Evolutionary conservation across 371 early-diverging fungal species (phyloP).

Genomic region (Mucor piriformis): DNA sequence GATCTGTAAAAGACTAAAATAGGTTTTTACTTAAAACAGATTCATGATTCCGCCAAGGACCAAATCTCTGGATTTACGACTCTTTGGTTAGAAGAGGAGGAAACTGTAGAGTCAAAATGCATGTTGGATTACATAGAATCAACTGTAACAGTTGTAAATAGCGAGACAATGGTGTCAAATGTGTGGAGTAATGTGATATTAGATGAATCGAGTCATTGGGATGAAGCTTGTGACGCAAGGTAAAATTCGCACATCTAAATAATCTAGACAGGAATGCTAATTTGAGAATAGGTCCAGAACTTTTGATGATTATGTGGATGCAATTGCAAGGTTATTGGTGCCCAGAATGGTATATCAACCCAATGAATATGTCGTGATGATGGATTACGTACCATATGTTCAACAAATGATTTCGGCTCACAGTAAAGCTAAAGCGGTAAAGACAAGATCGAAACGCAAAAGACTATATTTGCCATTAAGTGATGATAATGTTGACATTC

Average conservation of each 20-base stretch:
- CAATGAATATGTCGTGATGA: constrained; percentile 2
- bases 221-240: constrained; percentile 13
- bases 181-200: constrained; percentile 7
- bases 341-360: constrained; percentile 1
- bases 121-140: constrained; percentile 1
- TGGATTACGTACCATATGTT: constrained; percentile 28
- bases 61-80: constrained; percentile 17
- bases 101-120: neutral
- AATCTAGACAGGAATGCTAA: neutral
- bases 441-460: constrained; percentile 22
- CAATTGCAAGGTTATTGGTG: constrained; percentile 10
- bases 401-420: constrained; percentile 15
- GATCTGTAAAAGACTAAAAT: constrained; percentile 3
- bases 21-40: constrained; percentile 16
- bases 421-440: neutral
- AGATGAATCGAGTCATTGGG: constrained; percentile 20
- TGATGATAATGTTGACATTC: constrained; percentile 4
- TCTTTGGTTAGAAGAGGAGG: constrained; percentile 4
- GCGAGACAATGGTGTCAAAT: neutral
- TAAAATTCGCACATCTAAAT: neutral
- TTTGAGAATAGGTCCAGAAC: neutral
- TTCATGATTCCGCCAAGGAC: constrained; percentile 3
- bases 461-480: constrained; percentile 18
- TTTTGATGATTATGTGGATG: constrained; percentile 14
- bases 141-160: constrained; percentile 3